Evolutionary conservation across 2,329 filamentous ascomycete species (phyloP).

Genomic region (Alternaria longipes): DNA sequence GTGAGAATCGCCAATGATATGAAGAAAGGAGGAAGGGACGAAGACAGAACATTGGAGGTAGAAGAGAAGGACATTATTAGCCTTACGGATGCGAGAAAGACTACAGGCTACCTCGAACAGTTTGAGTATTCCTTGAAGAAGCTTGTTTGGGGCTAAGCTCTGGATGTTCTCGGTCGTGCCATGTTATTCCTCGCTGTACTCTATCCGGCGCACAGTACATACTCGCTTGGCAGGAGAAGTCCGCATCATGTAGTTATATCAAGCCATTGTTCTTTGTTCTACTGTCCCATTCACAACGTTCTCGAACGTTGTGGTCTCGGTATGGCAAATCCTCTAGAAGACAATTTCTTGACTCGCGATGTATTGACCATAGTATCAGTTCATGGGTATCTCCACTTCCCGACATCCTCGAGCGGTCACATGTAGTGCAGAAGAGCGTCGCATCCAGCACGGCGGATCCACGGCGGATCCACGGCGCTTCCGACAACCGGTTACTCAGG

Average conservation of each 20-base stretch:
- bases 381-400: neutral
- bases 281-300: neutral
- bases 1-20: conserved; percentile 69
- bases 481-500: neutral
- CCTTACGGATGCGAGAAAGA: conserved; percentile 83
- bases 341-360: neutral
- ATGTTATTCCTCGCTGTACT: neutral
- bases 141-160: conserved; percentile 75
- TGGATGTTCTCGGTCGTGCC: neutral
- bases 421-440: neutral
- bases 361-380: neutral
- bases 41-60: conserved; percentile 50
- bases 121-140: conserved; percentile 91
- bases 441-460: neutral
- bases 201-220: neutral
- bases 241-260: neutral
- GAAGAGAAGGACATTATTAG: conserved; percentile 79
- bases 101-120: conserved; percentile 85
- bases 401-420: neutral
- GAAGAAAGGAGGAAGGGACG: conserved; percentile 55
- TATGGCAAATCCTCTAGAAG: neutral
- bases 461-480: conserved; percentile 1
- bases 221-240: neutral
- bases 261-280: neutral
- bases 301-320: neutral